Base-by-base conservation (phyloP, 2,329 filamentous ascomycete genomes). In the Achaetomium macrosporum region DNA sequence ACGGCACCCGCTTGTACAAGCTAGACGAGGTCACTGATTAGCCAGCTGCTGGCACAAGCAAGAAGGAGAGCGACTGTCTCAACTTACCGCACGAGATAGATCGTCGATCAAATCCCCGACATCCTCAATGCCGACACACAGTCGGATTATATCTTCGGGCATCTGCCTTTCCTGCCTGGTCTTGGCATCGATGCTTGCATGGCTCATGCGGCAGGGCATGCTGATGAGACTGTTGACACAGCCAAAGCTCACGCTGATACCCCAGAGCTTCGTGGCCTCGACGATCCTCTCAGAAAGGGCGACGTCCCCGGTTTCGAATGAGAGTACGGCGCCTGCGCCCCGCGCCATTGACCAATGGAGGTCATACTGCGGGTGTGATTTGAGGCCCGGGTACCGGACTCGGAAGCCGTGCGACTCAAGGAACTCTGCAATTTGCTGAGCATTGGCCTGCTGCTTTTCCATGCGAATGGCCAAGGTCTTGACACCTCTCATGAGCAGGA, bases 191-290 rank as follows among this genome's bases (percentile, higher is more conserved):
- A 99, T 99, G 67, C 90, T 96, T 37, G 93, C 93, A 71, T 99
- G 93, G 72, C 92, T 97, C 95, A 99, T 99, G 65, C 92, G 90
- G 73, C 93, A 99, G 9, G 93, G 92, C 92, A 99, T 96, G 74
- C 91, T 96, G 71, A 99, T 99, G 69, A 99, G 75, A 68, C 89
- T 95, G 75, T 99, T 99, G 60, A 99, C 93, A 68, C 93, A 97
- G 44, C 93, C 93, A 68, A 99, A 99, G 66, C 90, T 96, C 55
- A 99, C 93, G 60, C 88, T 95, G 63, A 99, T 99, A 33, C 88
- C 90, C 84, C 90, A 99, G 31, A 99, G 76, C 59, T 88, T 83
- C 2, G 93, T 88, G 30, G 88, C 88, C 73, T 97, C 93, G 5
- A 99, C 93, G 63, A 99, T 96, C 37, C 91, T 82, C 73, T 96